A percentile compares a stretch with the other conserved stretches of the same genome.
Conservation (phyloP, 2,329 filamentous ascomycete species). For the Pseudonectria buxi region DNA sequence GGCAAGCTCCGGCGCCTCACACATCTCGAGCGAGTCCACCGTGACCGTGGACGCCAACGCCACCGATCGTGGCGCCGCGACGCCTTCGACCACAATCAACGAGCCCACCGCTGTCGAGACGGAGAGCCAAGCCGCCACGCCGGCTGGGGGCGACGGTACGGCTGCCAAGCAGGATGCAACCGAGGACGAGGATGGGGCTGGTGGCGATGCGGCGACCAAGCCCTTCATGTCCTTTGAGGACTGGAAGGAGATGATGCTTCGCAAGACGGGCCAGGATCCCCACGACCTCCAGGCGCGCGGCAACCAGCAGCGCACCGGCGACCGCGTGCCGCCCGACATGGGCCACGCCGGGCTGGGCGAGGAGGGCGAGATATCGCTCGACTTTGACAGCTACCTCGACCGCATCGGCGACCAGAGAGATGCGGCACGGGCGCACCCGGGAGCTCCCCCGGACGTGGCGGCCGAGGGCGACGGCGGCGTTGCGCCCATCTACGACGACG, state of each 20-base stretch:
- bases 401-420: slow-evolving; percentile 11
- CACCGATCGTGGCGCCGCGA: not conserved
- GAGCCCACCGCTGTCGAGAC: slow-evolving; percentile 2
- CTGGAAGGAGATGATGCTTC: slow-evolving; percentile 92
- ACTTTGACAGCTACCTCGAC: slow-evolving; percentile 39
- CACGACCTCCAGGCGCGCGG: slow-evolving; percentile 59
- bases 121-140: slow-evolving; percentile 1
- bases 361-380: slow-evolving; percentile 70
- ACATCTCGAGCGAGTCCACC: slow-evolving; percentile 13
- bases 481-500: slow-evolving; percentile 40
- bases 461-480: slow-evolving; percentile 26
- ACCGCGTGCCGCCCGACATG: slow-evolving; percentile 49
- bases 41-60: slow-evolving; percentile 1
- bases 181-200: slow-evolving; percentile 6
- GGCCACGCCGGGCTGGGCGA: slow-evolving; percentile 77
- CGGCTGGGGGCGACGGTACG: not conserved
- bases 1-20: slow-evolving; percentile 27
- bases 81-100: slow-evolving; percentile 1
- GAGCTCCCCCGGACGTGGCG: not conserved
- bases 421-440: not conserved
- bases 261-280: slow-evolving; percentile 68
- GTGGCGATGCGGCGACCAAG: slow-evolving; percentile 18
- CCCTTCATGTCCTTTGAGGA: slow-evolving; percentile 95
- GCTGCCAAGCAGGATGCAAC: not conserved
- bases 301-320: slow-evolving; percentile 42